Evolutionary conservation across 73 alveolate genomes (phyloP).

Genomic region (Paramecium sonneborni): DNA sequence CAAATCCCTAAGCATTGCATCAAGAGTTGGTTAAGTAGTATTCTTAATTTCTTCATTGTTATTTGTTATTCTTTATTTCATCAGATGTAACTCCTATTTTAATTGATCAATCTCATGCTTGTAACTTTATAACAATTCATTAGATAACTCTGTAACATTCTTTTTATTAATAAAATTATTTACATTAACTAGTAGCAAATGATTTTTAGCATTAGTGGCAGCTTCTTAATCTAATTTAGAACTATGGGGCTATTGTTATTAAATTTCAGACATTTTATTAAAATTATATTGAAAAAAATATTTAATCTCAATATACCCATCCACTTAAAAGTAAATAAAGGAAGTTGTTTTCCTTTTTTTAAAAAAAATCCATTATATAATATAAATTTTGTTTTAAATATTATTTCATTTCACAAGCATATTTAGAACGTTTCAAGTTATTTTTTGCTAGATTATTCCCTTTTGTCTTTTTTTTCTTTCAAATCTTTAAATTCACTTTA

Average conservation of each 20-base stretch:
- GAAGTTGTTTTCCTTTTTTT: not conserved
- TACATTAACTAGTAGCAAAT: slow-evolving; percentile 24
- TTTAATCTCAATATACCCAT: no score
- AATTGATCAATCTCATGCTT: slow-evolving; percentile 45
- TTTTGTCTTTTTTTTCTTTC: not conserved
- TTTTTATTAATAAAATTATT: not conserved
- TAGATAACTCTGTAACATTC: slow-evolving; percentile 51
- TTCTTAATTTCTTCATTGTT: slow-evolving; percentile 50
- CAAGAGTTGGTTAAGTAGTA: slow-evolving; percentile 51
- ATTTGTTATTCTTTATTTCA: slow-evolving; percentile 36
- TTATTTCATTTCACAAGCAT: not conserved
- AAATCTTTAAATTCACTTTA: not conserved
- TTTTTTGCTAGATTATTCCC: not conserved
- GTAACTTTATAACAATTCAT: slow-evolving; percentile 27
- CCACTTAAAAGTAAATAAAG: not conserved
- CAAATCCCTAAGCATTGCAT: slow-evolving; percentile 57
- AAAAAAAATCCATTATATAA: not conserved
- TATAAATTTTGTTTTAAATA: not conserved
- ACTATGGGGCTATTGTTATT: not conserved
- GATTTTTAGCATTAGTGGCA: slow-evolving; percentile 55
- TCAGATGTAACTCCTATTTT: slow-evolving; percentile 57
- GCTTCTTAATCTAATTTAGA: slow-evolving; percentile 47
- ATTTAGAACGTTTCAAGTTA: not conserved
- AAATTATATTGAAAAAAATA: not conserved
- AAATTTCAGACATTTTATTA: not conserved